Base-by-base conservation (phyloP, 2,329 filamentous ascomycete genomes). In the Neopestalotiopsis sp. region DNA sequence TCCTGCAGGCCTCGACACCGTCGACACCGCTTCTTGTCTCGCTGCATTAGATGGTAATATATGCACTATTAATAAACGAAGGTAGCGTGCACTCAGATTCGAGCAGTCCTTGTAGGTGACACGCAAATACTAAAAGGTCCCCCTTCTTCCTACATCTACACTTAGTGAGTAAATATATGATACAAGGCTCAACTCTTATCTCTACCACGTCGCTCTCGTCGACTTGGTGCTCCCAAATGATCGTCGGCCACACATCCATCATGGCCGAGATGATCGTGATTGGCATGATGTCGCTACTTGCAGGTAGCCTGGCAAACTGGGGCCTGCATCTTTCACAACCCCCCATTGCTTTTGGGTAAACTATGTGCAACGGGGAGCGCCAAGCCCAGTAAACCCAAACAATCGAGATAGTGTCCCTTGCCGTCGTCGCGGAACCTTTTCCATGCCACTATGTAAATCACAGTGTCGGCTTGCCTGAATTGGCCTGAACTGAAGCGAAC, bases 401-500 rank as follows among this genome's bases (percentile, higher is more conserved):
- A 52, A 63, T 42, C n/a, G 12, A 30, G 30, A 34, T 59, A 59
- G 57, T 40, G 34, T 34, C 30, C 65, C 65, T 49, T 28, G 24
- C 24, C 24, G 52, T 56, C 65, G 24, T 9, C 13, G n/a, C 42
- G 65, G 56, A 59, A 17, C 38, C 52, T 14, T 14, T 67, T 42
- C 52, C 24, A 67, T 32, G 24, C 24, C 24, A 28, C 24, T 28
- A 28, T 28, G 24, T 32, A 34, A 59, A 59, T 61, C 52, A 59
- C 7, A 14, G 65, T 56, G 32, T 61, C 65, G 65, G 65, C 52
- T 67, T 67, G 32, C 65, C 65, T 67, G 52, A 60, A 60, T 59
- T 30, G 56, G 65, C 30, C 24, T 60, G 52, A 59, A 17, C 58
- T 56, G 52, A 60, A 57, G 30, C 30, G 49, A 56, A 45, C 49